Evolutionary conservation across 768 basidiomycete species (phyloP).

Genomic region (Podaxis pistillaris): DNA sequence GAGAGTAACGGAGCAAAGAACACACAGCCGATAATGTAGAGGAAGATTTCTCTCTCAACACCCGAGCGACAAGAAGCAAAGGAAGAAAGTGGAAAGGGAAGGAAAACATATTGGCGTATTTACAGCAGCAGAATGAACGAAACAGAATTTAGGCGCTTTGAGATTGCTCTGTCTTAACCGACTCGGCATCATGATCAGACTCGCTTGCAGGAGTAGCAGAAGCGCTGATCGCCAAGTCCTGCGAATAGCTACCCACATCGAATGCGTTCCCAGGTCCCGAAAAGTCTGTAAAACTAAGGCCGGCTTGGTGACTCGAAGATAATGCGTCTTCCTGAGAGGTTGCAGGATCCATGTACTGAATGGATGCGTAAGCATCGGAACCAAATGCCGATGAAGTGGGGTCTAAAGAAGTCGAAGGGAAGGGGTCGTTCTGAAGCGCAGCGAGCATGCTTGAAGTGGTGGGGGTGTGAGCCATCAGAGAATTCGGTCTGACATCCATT

Average conservation of each 20-base stretch:
- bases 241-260: constrained; percentile 68
- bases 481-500: constrained; percentile 60
- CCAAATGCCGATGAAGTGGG: constrained; percentile 59
- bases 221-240: constrained; percentile 61
- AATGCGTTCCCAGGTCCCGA: constrained; percentile 59
- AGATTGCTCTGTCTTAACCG: constrained; percentile 63
- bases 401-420: constrained; percentile 65
- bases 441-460: constrained; percentile 92
- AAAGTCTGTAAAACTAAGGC: constrained; percentile 72
- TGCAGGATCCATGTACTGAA: constrained; percentile 77
- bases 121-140: constrained; percentile 15
- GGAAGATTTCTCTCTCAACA: constrained; percentile 1
- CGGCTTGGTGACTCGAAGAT: constrained; percentile 54
- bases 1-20: constrained; percentile 17
- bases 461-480: constrained; percentile 75
- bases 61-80: constrained; percentile 16
- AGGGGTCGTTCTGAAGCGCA: constrained; percentile 76
- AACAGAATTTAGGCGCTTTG: constrained; percentile 29
- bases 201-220: constrained; percentile 55
- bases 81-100: constrained; percentile 20
- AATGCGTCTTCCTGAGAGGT: constrained; percentile 64
- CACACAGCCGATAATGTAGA: neutral
- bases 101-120: constrained; percentile 15
- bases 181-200: constrained; percentile 59
- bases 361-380: constrained; percentile 64